Percentiles rank a stretch among this genome's conserved stretches.
phyloP scores from a whole-genome alignment of 2,329 filamentous ascomycete species.

The Fusarium pseudonygamai region DNA sequence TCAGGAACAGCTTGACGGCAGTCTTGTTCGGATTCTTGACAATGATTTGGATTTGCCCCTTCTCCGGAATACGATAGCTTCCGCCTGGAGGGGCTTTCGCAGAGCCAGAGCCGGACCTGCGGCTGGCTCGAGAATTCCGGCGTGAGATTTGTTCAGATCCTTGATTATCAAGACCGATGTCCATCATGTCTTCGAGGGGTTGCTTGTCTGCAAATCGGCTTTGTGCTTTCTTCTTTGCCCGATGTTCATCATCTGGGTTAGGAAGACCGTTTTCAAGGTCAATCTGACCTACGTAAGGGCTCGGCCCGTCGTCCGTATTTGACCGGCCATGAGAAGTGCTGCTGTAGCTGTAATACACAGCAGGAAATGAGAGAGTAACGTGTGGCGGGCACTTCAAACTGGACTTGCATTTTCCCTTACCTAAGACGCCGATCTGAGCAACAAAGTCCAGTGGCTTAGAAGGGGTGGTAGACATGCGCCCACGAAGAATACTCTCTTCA shows the following conservation, averaged over 20 bases:
- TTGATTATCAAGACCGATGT: constrained; percentile 31
- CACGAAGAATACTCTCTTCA: constrained; percentile 93
- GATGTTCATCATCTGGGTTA: constrained; percentile 58
- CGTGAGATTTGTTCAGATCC: constrained; percentile 37
- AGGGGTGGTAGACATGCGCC: constrained; percentile 95
- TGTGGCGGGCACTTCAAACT: constrained; percentile 88
- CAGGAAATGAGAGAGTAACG: constrained; percentile 89
- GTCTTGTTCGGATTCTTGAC: constrained; percentile 99
- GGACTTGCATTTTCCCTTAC: constrained; percentile 86
- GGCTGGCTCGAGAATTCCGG: constrained; percentile 55
- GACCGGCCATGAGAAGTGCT: constrained; percentile 70
- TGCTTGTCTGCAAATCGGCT: constrained; percentile 54
- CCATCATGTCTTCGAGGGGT: constrained; percentile 40
- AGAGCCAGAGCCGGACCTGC: constrained; percentile 63
- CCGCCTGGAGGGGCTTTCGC: constrained; percentile 78
- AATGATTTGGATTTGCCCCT: constrained; percentile 94
- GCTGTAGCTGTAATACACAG: constrained; percentile 94
- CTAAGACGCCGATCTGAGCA: constrained; percentile 93
- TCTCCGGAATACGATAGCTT: constrained; percentile 91
- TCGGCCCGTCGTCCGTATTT: constrained; percentile 83
- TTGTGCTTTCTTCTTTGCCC: constrained; percentile 60
- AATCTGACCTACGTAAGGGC: constrained; percentile 93
- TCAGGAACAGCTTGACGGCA: constrained; percentile 92
- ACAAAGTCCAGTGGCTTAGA: constrained; percentile 93
- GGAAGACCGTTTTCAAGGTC: constrained; percentile 85